Evolutionary conservation across 2,329 filamentous ascomycete species (phyloP), one percentile per base, ranked within the genome.

Genomic region (Venturia carpophila): DNA sequence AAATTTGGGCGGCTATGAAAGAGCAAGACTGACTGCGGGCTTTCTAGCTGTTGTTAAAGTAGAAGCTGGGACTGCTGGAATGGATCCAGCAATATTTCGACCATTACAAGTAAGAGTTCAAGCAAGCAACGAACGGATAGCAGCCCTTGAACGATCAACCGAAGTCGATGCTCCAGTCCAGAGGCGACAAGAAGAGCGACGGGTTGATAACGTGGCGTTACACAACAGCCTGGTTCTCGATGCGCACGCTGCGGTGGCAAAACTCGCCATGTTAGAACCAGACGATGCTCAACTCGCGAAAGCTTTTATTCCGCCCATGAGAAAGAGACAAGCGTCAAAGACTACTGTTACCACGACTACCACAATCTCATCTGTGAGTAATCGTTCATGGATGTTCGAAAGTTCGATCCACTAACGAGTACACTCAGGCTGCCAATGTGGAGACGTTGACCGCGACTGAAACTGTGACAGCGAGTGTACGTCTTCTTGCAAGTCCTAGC

Each of bases 271-370:
- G n/a, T n/a, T 61, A 3, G 58, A 61, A 24, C 58, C 27, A 15
- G 58, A 61, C 21, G 58, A 41, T 42, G 58, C 58, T 11, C 58
- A 61, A 21, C 24, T 61, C 4, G 58, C 41, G 5, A 61, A 61
- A 61, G 58, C 58, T 34, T 61, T 61, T 30, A 43, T 61, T 7
- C 37, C 60, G 1, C 42, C 60, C 15, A 15, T 61, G 37, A 45
- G 27, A 34, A 58, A 43, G 15, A 42, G 60, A 27, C 60, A 61
- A 27, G 60, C 60, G 7, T 61, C 60, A 27, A 42, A 43, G 27
- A 17, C 30, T 9, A 61, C 60, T 24, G 39, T 61, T 27, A 61
- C 60, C n/a, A 61, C 60, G 10, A 61, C 60, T 19, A 61, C 60
- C 21, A 61, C 60, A 27, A 13, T 61, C 3, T 15, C n/a, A 5